Base-by-base conservation (phyloP, 2,329 filamentous ascomycete species). In the Monascus ruber region DNA sequence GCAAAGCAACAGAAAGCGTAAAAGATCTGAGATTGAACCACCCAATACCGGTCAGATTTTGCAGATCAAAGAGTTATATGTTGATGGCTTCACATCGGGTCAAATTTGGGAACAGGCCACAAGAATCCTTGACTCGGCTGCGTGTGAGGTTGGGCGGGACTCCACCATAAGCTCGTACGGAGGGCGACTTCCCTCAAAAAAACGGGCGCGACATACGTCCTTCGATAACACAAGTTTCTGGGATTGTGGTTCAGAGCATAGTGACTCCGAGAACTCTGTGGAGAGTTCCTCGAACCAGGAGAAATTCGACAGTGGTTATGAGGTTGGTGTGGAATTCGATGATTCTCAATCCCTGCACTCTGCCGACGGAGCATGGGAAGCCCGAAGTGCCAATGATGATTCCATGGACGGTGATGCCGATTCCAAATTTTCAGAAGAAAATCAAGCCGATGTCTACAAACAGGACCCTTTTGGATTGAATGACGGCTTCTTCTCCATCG, bases 401-500 rank as follows among this genome's bases (percentile, higher is more conserved):
- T 24, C 6, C 28, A 29, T 28, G n/a, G 43, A 41, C 11, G 45
- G 47, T 5, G 35, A 59, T n/a, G 55, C 56, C 25, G 45, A 42
- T 9, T 46, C 28, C 7, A 41, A 41, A 17, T 47, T 52, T 11
- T 43, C 39, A 31, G 51, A 56, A 7, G 51, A 65, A 24, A 56
- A 57, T 9, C 53, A 67, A 4, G 60, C 65, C 1, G 72, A 73
- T 36, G 73, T 75, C 31, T 81, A 81, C 43, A 66, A 78, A 6
- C 71, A 80, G 50, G 87, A 96, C 54, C 79, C 79, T 4, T 73
- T 91, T 55, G 86, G 87, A 5, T 76, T 98, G 27, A 96, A 98
- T 54, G 91, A 98, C 56, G 89, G 87, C 4, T 98, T 98, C 68
- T 98, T 98, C 66, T 94, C 86, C 10, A 89, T 98, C 52, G 88